Base-by-base conservation (phyloP, 140 eudicot genomes). In the Flaveria floridana region DNA sequence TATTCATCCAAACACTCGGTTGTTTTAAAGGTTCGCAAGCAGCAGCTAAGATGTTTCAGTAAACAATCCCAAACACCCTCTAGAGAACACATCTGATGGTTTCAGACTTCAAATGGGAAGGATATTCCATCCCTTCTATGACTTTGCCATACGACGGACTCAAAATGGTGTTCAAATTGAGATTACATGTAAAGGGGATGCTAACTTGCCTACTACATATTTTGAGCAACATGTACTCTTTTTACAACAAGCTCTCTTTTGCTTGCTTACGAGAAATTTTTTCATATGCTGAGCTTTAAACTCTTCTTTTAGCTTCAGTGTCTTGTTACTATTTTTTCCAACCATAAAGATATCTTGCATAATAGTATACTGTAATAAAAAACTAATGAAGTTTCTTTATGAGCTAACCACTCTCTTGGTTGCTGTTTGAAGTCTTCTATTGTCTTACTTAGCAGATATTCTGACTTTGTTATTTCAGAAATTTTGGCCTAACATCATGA, bases 341-440 rank as follows among this genome's bases (percentile, higher is more conserved):
- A 37, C 6, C 50, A 7, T 16, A 34, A 7, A 2, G 16, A n/a
- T 65, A 65, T 65, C 26, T 34, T 65, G 5, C 25, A 65, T n/a
- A 25, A 37, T 65, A 63, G 47, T 65, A 44, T 44, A 44, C 50
- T 44, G 50, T 44, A 5, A 34, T 5, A 6, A n/a, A 34, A 64
- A 26, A 51, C 37, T 65, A 7, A 37, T 65, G 25, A 65, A n/a
- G 25, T 65, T 65, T 65, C 50, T 65, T 64, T 46, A 65, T 65
- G 50, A 37, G 37, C 37, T 30, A 63, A 6, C 69, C 6, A 15
- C 39, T 63, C 69, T 30, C 47, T 6, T 15, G 6, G 67, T 61
- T 39, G 41, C 67, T 13, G 42, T 65, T 34, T 8, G 70, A 30
- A 15, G 51, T 65, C 70, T 7, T 65, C 25, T 34, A 39, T 61